phyloP scores from a whole-genome alignment of 805 yeast genomes.

The Sugiyamaella americana region DNA sequence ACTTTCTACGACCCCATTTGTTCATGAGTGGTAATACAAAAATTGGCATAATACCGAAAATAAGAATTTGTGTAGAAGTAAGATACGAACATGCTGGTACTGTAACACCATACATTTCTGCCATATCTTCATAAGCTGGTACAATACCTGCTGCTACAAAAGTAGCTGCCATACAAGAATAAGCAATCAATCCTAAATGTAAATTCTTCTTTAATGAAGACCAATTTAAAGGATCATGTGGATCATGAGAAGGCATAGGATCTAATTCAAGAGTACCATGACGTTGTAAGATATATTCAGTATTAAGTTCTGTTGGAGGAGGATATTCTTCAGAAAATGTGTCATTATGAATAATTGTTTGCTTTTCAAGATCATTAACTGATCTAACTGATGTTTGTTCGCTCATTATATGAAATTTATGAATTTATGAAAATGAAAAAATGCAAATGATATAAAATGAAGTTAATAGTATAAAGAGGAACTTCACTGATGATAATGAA shows the following conservation, averaged over 20 bases:
- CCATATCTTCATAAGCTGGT: conserved; percentile 15
- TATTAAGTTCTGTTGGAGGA: conserved; percentile 1
- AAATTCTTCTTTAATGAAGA: conserved; percentile 9
- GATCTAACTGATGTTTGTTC: too few species aligned
- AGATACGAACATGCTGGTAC: conserved; percentile 13
- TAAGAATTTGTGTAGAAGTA: conserved; percentile 14
- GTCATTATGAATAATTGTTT: too few species aligned
- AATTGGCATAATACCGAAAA: conserved; percentile 14
- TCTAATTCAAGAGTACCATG: conserved; percentile 19
- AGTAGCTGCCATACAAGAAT: conserved; percentile 14
- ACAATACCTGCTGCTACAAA: conserved; percentile 17
- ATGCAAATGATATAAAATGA: too few species aligned
- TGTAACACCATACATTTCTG: conserved; percentile 12
- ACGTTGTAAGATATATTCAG: conserved; percentile 13
- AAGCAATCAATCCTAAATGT: conserved; percentile 12
- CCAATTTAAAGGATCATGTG: conserved; percentile 18
- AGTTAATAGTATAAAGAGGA: too few species aligned
- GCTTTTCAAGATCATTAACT: too few species aligned
- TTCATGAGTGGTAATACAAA: conserved; percentile 14
- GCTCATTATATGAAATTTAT: too few species aligned
- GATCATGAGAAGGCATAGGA: conserved; percentile 15
- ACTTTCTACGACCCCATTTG: conserved; percentile 15
- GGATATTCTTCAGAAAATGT: not conserved
- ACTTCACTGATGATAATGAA: too few species aligned
- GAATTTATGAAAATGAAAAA: too few species aligned